A percentile compares a stretch with the other conserved stretches of the same genome.
Conservation (phyloP, 768 basidiomycete genomes). For the Mycena alexandri region DNA sequence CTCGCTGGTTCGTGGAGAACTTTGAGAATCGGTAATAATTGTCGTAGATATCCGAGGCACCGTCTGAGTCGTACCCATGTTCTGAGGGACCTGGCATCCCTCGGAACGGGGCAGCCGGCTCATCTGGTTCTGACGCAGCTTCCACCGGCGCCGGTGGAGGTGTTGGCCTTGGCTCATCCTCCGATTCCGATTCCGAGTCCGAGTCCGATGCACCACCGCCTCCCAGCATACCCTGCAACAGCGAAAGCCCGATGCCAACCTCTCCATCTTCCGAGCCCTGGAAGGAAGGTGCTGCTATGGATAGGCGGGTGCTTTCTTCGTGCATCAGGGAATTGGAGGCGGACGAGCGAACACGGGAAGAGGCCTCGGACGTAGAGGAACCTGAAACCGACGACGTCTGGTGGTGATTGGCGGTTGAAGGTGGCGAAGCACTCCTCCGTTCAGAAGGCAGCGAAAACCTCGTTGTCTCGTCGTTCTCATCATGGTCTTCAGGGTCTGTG, state of each 20-base stretch:
- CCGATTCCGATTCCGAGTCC: too few species aligned
- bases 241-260: conserved; percentile 76
- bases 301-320: conserved; percentile 34
- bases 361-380: background rate
- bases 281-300: conserved; percentile 40
- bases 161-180: conserved; percentile 2
- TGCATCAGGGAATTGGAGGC: conserved; percentile 18
- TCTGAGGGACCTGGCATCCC: conserved; percentile 10
- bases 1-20: conserved; percentile 61
- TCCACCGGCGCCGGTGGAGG: background rate
- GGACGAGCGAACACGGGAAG: conserved; percentile 4
- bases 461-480: conserved; percentile 26
- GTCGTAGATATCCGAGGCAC: conserved; percentile 81
- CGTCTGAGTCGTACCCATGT: conserved; percentile 68
- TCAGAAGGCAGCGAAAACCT: conserved; percentile 24
- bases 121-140: conserved; percentile 31
- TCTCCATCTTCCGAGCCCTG: conserved; percentile 60
- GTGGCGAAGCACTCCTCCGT: conserved; percentile 14
- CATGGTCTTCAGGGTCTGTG: conserved; percentile 29
- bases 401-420: conserved; percentile 13
- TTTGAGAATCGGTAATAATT: conserved; percentile 79
- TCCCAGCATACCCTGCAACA: conserved; percentile 65
- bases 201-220: conserved; percentile 42
- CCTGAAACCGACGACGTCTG: conserved; percentile 19
- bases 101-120: background rate